Evolutionary conservation across 345 rosid species (phyloP).

Genomic region (Brassica rapa): DNA sequence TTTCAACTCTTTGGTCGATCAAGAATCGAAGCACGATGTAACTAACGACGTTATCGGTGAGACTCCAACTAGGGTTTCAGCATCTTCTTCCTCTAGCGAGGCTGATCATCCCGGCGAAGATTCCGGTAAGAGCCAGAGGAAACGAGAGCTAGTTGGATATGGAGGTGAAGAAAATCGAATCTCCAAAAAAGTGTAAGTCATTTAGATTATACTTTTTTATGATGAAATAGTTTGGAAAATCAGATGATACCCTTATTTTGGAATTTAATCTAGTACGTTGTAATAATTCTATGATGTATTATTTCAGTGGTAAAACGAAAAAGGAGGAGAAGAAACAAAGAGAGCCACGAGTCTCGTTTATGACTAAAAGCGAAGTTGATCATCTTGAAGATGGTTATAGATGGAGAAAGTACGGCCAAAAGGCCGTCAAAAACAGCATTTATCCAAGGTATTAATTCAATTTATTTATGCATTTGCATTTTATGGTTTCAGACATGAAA

Average conservation of each 20-base stretch:
- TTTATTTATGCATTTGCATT: not conserved
- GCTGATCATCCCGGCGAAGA: constrained; percentile 67
- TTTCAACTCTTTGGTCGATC: constrained; percentile 47
- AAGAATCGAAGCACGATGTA: constrained; percentile 37
- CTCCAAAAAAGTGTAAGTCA: constrained; percentile 57
- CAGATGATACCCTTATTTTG: not conserved
- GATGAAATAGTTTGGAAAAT: not conserved
- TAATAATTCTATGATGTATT: not conserved
- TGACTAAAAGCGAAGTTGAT: constrained; percentile 86
- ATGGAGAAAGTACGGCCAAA: constrained; percentile 93
- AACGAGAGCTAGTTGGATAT: constrained; percentile 38
- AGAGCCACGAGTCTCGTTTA: constrained; percentile 76
- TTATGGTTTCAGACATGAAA: not conserved
- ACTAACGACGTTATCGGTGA: constrained; percentile 33
- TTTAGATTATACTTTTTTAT: not conserved
- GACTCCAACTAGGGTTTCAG: constrained; percentile 51
- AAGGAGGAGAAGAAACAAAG: constrained; percentile 58
- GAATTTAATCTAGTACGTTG: constrained; percentile 2
- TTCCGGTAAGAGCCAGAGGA: constrained; percentile 50
- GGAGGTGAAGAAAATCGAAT: constrained; percentile 48
- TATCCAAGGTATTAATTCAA: constrained; percentile 54
- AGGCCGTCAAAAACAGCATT: constrained; percentile 81
- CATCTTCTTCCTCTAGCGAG: constrained; percentile 63
- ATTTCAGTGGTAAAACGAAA: constrained; percentile 53
- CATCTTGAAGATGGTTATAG: constrained; percentile 88